Conservation (phyloP, 805 yeast genomes). For the Yarrowia osloensis region DNA sequence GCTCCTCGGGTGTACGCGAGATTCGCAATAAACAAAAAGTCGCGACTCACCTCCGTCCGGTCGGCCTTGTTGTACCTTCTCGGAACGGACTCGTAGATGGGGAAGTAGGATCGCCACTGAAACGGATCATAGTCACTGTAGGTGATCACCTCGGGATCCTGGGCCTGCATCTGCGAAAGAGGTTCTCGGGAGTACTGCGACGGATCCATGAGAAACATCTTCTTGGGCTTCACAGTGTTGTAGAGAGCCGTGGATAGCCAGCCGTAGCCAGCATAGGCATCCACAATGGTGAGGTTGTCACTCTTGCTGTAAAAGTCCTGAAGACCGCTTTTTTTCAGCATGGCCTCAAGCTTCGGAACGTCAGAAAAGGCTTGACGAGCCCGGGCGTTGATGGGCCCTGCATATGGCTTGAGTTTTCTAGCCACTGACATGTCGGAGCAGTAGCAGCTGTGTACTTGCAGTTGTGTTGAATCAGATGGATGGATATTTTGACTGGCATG, state of each 20-base stretch:
- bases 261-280: conserved; percentile 13
- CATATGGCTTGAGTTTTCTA: not conserved
- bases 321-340: not conserved
- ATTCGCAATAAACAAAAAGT: conserved; percentile 18
- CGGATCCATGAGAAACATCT: not conserved
- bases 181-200: not conserved
- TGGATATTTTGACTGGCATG: no score
- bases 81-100: not conserved
- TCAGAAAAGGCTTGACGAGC: not conserved
- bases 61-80: not conserved
- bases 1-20: not conserved
- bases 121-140: not conserved
- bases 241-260: not conserved
- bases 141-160: not conserved
- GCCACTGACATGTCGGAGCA: not conserved
- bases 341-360: not conserved
- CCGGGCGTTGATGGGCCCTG: not conserved
- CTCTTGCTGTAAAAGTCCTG: not conserved
- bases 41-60: not conserved
- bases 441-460: not conserved
- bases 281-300: conserved; percentile 20
- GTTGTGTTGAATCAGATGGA: not conserved
- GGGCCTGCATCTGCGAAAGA: not conserved
- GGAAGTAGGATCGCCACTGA: conserved; percentile 10
- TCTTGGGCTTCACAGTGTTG: conserved; percentile 9